A percentile compares a stretch with the other conserved stretches of the same genome.
Conservation (phyloP, 768 basidiomycete genomes). For the Kwoniella newhampshirensis region DNA sequence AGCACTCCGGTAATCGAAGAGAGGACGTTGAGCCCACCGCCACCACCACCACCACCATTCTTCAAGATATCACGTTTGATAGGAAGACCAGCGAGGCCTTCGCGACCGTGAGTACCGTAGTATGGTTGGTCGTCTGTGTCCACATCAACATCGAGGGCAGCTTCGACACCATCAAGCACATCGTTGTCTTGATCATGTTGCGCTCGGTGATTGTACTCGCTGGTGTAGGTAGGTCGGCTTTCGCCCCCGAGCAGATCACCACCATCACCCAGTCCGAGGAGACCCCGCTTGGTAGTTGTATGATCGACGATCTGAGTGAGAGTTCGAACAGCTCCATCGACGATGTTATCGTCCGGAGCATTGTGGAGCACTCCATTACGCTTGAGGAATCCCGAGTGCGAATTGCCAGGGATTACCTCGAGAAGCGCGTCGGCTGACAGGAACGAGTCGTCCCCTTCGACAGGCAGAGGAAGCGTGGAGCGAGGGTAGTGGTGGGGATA, state of each 20-base stretch:
- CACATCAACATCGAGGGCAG: constrained; percentile 10
- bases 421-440: background rate
- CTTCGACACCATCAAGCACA: constrained; percentile 4
- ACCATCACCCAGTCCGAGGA: constrained; percentile 8
- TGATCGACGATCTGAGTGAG: constrained; percentile 14
- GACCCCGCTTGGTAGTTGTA: constrained; percentile 6
- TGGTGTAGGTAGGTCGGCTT: background rate
- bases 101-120: constrained; percentile 6
- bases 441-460: background rate
- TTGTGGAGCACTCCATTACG: constrained; percentile 14
- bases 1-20: constrained; percentile 3
- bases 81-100: background rate
- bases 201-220: constrained; percentile 5
- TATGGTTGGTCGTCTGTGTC: constrained; percentile 20
- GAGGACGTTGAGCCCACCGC: constrained; percentile 6
- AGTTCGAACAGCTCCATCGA: constrained; percentile 9
- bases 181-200: background rate
- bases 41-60: background rate
- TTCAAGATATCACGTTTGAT: constrained; percentile 19
- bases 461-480: background rate
- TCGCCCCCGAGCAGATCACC: constrained; percentile 1
- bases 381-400: background rate
- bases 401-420: background rate
- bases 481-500: background rate
- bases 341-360: constrained; percentile 8